Percentiles rank a stretch among this genome's conserved stretches.
Conservation (phyloP, 441 rosid species). For the Eutrema salsugineum region DNA sequence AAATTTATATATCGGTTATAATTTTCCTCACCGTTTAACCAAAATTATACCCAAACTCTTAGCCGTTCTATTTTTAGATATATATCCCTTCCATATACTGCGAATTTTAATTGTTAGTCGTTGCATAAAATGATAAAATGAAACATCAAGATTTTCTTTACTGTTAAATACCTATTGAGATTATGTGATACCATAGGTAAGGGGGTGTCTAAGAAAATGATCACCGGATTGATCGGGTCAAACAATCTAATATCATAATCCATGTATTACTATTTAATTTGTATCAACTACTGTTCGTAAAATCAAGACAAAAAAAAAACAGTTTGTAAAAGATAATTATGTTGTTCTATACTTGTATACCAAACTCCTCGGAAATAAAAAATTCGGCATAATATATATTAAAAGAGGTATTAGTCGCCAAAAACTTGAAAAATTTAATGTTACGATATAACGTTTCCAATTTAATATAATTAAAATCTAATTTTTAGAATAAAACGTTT, state of each 20-base stretch:
- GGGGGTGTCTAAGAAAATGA: no score
- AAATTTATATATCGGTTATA: background rate
- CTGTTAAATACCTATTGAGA: background rate
- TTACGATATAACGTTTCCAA: constrained; percentile 8
- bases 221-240: constrained; percentile 5
- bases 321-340: no score
- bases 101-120: constrained; percentile 1
- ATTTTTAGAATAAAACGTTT: constrained; percentile 18
- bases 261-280: no score
- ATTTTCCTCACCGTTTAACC: background rate
- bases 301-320: no score
- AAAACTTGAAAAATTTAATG: background rate
- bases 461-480: background rate
- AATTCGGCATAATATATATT: background rate
- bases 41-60: background rate
- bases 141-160: background rate
- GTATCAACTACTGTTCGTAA: no score
- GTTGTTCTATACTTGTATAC: no score
- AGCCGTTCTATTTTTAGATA: background rate
- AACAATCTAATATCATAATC: background rate
- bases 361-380: constrained; percentile 11
- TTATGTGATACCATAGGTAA: no score
- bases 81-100: background rate
- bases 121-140: constrained; percentile 10
- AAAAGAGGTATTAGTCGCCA: background rate